A percentile compares a stretch with the other conserved stretches of the same genome.
Evolutionary conservation across 768 basidiomycete genomes (phyloP).

Genomic region (Nidularia sp.): DNA sequence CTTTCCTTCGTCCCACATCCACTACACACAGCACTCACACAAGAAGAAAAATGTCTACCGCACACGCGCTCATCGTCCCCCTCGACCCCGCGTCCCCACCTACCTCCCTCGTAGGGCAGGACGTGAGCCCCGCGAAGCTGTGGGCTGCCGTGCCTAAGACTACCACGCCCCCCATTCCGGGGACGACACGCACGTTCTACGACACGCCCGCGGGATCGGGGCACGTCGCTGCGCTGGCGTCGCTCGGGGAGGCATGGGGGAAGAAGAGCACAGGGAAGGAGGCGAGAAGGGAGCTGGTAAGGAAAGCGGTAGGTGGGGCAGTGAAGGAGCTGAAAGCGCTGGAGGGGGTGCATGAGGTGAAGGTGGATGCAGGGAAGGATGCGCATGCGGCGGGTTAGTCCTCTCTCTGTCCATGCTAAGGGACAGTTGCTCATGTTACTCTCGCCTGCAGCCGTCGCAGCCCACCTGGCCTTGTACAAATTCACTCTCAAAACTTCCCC

Average conservation of each 20-base stretch:
- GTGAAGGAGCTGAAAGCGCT: constrained; percentile 64
- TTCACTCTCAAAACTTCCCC: constrained; percentile 78
- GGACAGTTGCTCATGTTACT: not conserved
- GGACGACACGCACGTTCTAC: constrained; percentile 64
- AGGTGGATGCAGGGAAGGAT: constrained; percentile 61
- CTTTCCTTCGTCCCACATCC: not conserved
- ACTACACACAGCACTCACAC: not conserved
- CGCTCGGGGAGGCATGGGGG: constrained; percentile 53
- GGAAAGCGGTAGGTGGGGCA: constrained; percentile 68
- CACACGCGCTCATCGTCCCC: constrained; percentile 33
- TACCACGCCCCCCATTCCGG: constrained; percentile 53
- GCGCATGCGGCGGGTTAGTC: constrained; percentile 56
- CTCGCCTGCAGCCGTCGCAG: constrained; percentile 58
- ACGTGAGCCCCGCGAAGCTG: constrained; percentile 42
- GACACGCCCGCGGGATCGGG: constrained; percentile 37
- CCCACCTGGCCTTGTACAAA: constrained; percentile 69
- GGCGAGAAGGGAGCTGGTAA: constrained; percentile 58
- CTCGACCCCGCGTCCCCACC: constrained; percentile 22
- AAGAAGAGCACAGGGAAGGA: constrained; percentile 29
- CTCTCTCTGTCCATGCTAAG: too few relatives aligned
- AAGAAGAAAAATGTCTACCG: not conserved
- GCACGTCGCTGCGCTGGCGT: constrained; percentile 47
- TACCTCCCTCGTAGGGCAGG: constrained; percentile 8
- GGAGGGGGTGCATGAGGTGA: constrained; percentile 58
- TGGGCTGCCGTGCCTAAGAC: constrained; percentile 49